Percentiles rank a stretch among this genome's conserved stretches.
These are phyloP conservation scores for Penicillium odoratum DNA, from an alignment of 495 filamentous ascomycete species.

Conservation along the genomic window DNA sequence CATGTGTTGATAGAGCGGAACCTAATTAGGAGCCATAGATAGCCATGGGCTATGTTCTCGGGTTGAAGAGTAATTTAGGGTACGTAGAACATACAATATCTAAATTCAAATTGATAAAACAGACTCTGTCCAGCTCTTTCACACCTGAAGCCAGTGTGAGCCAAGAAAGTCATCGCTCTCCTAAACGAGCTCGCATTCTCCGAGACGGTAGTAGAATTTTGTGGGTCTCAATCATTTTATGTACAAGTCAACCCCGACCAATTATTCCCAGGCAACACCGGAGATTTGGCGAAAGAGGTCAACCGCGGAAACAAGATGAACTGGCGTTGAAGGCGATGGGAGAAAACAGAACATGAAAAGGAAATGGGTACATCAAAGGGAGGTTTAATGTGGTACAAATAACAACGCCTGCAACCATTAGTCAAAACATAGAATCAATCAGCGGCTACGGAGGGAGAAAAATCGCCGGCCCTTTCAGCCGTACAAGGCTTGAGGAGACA, in stretches of 20 bases:
- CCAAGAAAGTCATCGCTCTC: neutral
- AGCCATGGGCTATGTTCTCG: too few relatives aligned
- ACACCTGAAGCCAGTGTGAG: neutral
- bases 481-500: slow-evolving; percentile 50
- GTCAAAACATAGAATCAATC: slow-evolving; percentile 36
- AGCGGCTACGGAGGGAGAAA: slow-evolving; percentile 18
- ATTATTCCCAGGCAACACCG: slow-evolving; percentile 28
- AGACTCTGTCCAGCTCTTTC: neutral
- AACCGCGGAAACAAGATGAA: slow-evolving; percentile 26
- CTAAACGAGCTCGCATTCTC: slow-evolving; percentile 3
- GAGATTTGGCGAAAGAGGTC: slow-evolving; percentile 26
- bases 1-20: too few relatives aligned
- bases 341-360: slow-evolving; percentile 25
- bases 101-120: neutral
- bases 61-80: too few relatives aligned
- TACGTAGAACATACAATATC: neutral
- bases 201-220: slow-evolving; percentile 30
- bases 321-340: slow-evolving; percentile 22
- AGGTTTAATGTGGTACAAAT: slow-evolving; percentile 45
- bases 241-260: slow-evolving; percentile 41
- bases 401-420: slow-evolving; percentile 47
- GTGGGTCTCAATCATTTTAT: slow-evolving; percentile 41
- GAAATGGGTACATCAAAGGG: slow-evolving; percentile 31
- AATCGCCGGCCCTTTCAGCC: slow-evolving; percentile 27
- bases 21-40: too few relatives aligned